Evolutionary conservation across 1,284 basidiomycete species (phyloP).

Genomic region (Microbotryum intermedium): DNA sequence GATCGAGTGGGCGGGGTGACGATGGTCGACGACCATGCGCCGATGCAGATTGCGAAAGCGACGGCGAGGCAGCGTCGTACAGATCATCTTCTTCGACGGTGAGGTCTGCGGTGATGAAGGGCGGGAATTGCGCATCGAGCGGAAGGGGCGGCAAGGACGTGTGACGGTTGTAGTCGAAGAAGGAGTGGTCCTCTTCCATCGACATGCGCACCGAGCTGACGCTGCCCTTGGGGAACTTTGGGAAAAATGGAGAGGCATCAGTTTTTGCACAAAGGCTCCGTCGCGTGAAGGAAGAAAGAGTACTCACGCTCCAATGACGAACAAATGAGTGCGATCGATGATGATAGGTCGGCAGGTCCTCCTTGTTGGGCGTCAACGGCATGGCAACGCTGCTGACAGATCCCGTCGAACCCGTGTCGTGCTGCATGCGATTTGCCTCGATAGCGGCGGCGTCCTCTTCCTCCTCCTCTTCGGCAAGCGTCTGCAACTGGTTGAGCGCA

Average conservation of each 20-base stretch:
- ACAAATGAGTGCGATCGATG: constrained; percentile 28
- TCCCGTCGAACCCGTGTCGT: constrained; percentile 14
- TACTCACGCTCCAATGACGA: constrained; percentile 27
- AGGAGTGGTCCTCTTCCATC: constrained; percentile 23
- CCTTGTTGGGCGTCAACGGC: constrained; percentile 22
- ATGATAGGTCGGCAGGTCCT: constrained; percentile 8
- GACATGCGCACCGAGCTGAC: constrained; percentile 21
- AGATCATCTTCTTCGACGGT: constrained; percentile 26
- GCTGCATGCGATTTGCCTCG: constrained; percentile 5
- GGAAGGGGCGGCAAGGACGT: constrained; percentile 28
- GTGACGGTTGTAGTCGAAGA: constrained; percentile 31
- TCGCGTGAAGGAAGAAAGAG: background rate
- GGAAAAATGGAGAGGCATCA: background rate
- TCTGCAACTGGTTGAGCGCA: constrained; percentile 27
- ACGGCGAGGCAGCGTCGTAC: background rate
- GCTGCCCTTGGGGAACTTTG: constrained; percentile 27
- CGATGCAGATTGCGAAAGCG: background rate
- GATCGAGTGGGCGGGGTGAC: constrained; percentile 25
- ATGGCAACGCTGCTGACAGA: constrained; percentile 15
- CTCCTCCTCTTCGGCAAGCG: constrained; percentile 35
- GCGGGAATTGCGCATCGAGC: constrained; percentile 21
- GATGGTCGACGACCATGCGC: constrained; percentile 24
- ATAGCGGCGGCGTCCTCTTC: constrained; percentile 27
- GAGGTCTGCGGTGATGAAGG: constrained; percentile 25
- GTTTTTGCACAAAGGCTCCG: background rate